Conservation (phyloP, 2,329 filamentous ascomycete genomes). For the Microsporum audouinii region DNA sequence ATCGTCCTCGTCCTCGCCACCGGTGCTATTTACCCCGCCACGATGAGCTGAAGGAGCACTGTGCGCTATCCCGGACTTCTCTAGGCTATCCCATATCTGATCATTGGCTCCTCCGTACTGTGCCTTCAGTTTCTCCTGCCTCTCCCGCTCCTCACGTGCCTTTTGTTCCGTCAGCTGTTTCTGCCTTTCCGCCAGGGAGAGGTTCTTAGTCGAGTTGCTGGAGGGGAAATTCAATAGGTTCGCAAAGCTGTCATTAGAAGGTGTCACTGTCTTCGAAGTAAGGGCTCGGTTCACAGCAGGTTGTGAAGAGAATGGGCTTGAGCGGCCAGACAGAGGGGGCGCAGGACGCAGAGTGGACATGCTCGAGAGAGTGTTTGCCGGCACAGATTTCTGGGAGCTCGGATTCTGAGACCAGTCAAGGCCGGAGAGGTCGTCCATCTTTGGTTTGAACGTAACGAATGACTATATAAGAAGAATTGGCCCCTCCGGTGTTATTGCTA, state of each 20-base stretch:
- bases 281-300: constrained; percentile 23
- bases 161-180: constrained; percentile 65
- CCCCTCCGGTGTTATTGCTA: not conserved
- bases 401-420: constrained; percentile 32
- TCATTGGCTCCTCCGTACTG: constrained; percentile 57
- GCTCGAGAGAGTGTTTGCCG: constrained; percentile 25
- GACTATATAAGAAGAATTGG: not conserved
- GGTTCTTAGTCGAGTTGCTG: constrained; percentile 47
- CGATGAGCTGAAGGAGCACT: constrained; percentile 24
- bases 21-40: constrained; percentile 27
- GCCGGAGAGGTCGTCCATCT: constrained; percentile 40
- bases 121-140: constrained; percentile 57
- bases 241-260: constrained; percentile 45
- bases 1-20: constrained; percentile 42
- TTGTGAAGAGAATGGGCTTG: constrained; percentile 31
- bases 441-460: constrained; percentile 6
- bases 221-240: constrained; percentile 52
- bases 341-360: constrained; percentile 29
- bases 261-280: constrained; percentile 31
- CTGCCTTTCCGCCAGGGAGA: constrained; percentile 56
- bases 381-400: constrained; percentile 27
- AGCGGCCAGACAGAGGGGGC: constrained; percentile 31
- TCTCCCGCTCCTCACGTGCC: constrained; percentile 61
- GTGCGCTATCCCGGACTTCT: constrained; percentile 36
- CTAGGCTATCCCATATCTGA: constrained; percentile 65